Conservation (phyloP, 164 flowering plant species). For the Chimonanthus salicifolius region DNA sequence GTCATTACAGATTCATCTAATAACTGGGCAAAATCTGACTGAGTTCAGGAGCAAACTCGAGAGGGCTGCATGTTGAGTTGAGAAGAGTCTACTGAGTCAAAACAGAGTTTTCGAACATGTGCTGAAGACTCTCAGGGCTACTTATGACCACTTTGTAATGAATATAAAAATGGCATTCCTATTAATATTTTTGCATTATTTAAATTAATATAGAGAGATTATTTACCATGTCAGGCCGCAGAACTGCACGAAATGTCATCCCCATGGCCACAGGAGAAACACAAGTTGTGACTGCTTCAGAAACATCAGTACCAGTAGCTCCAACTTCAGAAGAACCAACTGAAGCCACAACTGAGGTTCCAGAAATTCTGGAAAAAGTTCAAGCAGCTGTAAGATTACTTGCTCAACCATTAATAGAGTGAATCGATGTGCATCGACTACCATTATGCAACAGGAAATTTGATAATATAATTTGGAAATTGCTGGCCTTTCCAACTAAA, state of each 20-base stretch:
- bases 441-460: background rate
- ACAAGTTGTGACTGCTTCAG: constrained; percentile 3
- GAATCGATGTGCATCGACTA: background rate
- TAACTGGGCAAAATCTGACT: too few species aligned
- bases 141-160: too few species aligned
- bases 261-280: constrained; percentile 72
- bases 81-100: too few species aligned
- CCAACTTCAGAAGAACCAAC: constrained; percentile 26
- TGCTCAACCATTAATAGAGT: background rate
- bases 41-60: too few species aligned
- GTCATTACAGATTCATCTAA: too few species aligned
- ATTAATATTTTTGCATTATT: background rate
- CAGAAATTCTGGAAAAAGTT: constrained; percentile 56
- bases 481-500: too few species aligned
- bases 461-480: too few species aligned
- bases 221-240: constrained; percentile 46
- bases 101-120: too few species aligned
- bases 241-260: constrained; percentile 63
- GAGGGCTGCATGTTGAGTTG: too few species aligned
- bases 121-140: too few species aligned
- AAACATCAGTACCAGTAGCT: constrained; percentile 19
- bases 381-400: constrained; percentile 56
- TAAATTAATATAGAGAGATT: too few species aligned
- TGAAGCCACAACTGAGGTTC: constrained; percentile 42
- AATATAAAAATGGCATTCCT: too few species aligned